These are phyloP conservation scores for Schoenoplectus tabernaemontani DNA, from an alignment of 202 grass and related monocot genomes.

Conservation along the genomic window DNA sequence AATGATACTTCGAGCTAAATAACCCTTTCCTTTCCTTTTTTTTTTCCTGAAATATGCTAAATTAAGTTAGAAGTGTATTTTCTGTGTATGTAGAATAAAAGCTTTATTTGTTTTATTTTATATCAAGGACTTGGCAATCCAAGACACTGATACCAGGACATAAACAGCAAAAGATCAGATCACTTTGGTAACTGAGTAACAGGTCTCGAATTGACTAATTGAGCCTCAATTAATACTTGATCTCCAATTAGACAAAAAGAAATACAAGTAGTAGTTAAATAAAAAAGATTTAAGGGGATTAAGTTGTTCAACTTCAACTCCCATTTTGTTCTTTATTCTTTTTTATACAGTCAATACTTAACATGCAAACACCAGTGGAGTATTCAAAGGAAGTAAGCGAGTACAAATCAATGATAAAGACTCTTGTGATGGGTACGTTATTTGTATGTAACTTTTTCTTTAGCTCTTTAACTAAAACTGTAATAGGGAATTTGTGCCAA, in stretches of 20 bases:
- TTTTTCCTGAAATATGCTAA: not conserved
- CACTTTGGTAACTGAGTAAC: not conserved
- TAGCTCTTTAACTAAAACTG: not conserved
- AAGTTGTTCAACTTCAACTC: not conserved
- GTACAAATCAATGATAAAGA: constrained; percentile 97
- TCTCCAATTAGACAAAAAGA: not conserved
- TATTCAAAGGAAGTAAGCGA: constrained; percentile 88
- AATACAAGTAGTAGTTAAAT: not conserved
- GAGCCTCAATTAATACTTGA: not conserved
- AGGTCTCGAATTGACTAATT: not conserved
- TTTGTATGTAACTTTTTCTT: no score
- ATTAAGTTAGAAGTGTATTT: not conserved
- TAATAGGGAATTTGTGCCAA: not conserved
- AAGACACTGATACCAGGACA: not conserved
- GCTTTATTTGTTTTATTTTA: not conserved
- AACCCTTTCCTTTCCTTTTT: not conserved
- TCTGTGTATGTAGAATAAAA: not conserved
- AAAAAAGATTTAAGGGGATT: not conserved
- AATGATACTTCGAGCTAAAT: not conserved
- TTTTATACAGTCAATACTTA: constrained; percentile 71
- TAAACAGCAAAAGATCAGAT: not conserved
- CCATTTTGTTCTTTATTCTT: not conserved
- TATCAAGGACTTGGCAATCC: not conserved
- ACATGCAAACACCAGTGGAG: constrained; percentile 95
- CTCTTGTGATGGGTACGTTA: constrained; percentile 91